Percentiles rank a stretch among this genome's conserved stretches.
phyloP scores from a whole-genome alignment of 805 yeast species.

The Candida pseudofarinosa region DNA sequence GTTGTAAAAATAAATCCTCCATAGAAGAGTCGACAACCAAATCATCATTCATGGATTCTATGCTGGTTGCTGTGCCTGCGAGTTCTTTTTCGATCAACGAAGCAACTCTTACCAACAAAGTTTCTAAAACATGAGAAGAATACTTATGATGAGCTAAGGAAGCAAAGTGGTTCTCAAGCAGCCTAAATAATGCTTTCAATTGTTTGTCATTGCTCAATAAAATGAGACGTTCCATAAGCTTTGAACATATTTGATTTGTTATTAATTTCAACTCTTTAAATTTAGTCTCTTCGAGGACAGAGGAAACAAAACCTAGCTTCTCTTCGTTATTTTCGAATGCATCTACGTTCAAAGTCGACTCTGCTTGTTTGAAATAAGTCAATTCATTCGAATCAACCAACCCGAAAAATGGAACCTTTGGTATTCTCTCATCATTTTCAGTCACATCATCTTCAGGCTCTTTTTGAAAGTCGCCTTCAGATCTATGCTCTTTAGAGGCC shows the following conservation, averaged over 20 bases:
- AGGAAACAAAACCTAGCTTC: slow-evolving; percentile 61
- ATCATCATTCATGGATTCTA: slow-evolving; percentile 27
- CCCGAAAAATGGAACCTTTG: slow-evolving; percentile 60
- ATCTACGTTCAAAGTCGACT: slow-evolving; percentile 75
- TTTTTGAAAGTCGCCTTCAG: slow-evolving; percentile 2
- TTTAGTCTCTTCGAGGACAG: slow-evolving; percentile 78
- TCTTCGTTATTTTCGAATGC: slow-evolving; percentile 76
- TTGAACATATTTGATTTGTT: slow-evolving; percentile 93
- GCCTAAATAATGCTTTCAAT: slow-evolving; percentile 58
- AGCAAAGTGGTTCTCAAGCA: slow-evolving; percentile 71
- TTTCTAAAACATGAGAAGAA: slow-evolving; percentile 90
- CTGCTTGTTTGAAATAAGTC: slow-evolving; percentile 92
- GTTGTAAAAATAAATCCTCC: slow-evolving; percentile 61
- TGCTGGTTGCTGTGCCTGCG: slow-evolving; percentile 38
- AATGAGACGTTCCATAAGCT: slow-evolving; percentile 83
- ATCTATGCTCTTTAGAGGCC: slow-evolving; percentile 24
- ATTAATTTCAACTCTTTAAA: slow-evolving; percentile 91
- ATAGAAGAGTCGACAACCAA: slow-evolving; percentile 44
- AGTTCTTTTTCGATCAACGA: slow-evolving; percentile 72
- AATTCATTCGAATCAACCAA: slow-evolving; percentile 77
- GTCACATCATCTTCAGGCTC: slow-evolving; percentile 7
- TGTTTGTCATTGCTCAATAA: slow-evolving; percentile 61
- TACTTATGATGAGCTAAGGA: slow-evolving; percentile 81
- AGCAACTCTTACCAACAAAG: slow-evolving; percentile 72
- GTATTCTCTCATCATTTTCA: slow-evolving; percentile 5